Evolutionary conservation across 129 eudicot genomes (phyloP), one percentile per base, ranked within the genome.

Genomic region (Heracleum sosnowskyi): DNA sequence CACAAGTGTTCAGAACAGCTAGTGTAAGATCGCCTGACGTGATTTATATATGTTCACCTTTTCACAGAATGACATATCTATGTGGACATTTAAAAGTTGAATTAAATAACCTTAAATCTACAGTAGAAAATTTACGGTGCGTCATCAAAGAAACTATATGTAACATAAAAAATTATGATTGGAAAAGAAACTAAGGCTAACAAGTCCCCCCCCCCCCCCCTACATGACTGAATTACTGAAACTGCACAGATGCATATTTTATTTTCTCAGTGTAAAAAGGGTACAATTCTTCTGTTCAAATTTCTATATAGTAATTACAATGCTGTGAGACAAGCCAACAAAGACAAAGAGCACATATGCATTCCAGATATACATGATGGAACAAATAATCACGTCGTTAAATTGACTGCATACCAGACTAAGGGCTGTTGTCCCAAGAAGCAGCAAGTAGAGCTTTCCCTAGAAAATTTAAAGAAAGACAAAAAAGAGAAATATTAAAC

Each of bases 361-460:
- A 28, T 41, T 73, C 36, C 55, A 42, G 53, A 57, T 35, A 76
- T 60, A 22, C 26, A 18, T 35, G 71, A 71, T 47, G 77, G 40
- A 46, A 46, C 28, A 42, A 42, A 46, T 35, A 79, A 12, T 24
- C 13, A 12, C 72, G 39, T 42, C n/a, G 66, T 24, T 44, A n/a
- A 42, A 78, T 34, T 29, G 69, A 28, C 53, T 74, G 70, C 82
- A 29, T 85, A 91, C 96, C 96, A 91, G 87, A 87, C 97, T 95
- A 75, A 95, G 94, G 72, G 97, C 98, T 44, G 98, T 95, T 47
- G 98, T 95, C 79, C 98, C 98, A 79, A 95, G 98, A 47, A 95
- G 91, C 80, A 95, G 91, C 86, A 95, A 83, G 79, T 95, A 95
- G 83, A 95, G 81, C 82, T 91, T 95, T 55, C 94, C 98, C 98